Evolutionary conservation across 108 stramenopile genomes (phyloP).

Genomic region (Parietichytrium sp.): DNA sequence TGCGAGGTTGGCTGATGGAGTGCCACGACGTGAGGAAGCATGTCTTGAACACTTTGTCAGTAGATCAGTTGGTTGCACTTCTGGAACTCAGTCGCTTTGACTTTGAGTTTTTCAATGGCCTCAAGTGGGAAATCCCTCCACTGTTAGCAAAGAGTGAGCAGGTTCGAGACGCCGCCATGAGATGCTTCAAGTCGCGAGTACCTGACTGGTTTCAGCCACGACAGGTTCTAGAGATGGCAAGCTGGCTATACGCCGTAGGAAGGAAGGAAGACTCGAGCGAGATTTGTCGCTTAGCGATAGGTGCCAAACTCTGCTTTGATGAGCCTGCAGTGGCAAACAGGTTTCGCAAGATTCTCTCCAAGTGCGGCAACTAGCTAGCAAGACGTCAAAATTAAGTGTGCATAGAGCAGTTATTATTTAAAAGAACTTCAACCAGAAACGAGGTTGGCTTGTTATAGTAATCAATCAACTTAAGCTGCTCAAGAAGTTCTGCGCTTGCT

Average conservation of each 20-base stretch:
- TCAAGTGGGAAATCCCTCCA: no score
- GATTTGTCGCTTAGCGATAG: neutral
- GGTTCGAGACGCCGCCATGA: neutral
- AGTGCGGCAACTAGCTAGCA: no score
- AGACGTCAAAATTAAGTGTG: no score
- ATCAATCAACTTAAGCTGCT: neutral
- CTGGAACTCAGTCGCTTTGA: neutral
- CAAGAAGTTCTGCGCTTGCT: neutral
- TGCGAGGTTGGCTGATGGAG: slow-evolving; percentile 1
- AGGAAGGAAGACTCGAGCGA: neutral
- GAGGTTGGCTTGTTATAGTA: neutral
- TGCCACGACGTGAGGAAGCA: neutral
- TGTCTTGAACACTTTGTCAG: neutral
- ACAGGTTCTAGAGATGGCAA: neutral
- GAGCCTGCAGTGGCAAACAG: no score
- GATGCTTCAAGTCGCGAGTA: neutral
- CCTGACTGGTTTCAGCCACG: neutral
- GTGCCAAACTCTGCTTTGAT: no score
- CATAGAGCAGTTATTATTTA: no score
- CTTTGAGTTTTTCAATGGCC: neutral
- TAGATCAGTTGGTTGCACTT: neutral
- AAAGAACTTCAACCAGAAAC: no score
- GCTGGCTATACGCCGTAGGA: neutral
- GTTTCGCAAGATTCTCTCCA: no score
- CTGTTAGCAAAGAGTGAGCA: neutral